phyloP scores from a whole-genome alignment of 1,139 yeast genomes.

The Insectozyma bohioensis region DNA sequence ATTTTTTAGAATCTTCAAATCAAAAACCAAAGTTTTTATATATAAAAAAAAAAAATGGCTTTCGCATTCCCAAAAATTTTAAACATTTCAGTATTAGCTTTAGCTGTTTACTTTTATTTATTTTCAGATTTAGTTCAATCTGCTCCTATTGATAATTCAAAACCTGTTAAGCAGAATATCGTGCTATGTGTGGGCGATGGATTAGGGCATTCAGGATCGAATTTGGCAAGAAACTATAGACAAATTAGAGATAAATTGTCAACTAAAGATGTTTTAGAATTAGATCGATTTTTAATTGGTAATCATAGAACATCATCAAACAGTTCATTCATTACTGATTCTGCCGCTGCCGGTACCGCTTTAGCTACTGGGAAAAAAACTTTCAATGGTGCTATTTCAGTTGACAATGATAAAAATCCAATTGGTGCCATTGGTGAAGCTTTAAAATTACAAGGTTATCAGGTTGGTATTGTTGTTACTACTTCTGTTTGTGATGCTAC shows the following conservation, averaged over 20 bases:
- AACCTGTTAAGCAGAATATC: slow-evolving; percentile 49
- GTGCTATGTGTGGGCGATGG: slow-evolving; percentile 89
- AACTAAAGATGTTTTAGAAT: slow-evolving; percentile 50
- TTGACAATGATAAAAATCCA: slow-evolving; percentile 57
- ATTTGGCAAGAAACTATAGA: slow-evolving; percentile 68
- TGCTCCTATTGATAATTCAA: slow-evolving; percentile 14
- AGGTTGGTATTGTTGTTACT: slow-evolving; percentile 85
- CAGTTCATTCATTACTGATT: slow-evolving; percentile 74
- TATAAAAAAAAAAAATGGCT: too few species aligned
- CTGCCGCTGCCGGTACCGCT: slow-evolving; percentile 95
- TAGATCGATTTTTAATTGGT: slow-evolving; percentile 74
- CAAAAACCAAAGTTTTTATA: too few species aligned
- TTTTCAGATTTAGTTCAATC: slow-evolving; percentile 10
- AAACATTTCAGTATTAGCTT: slow-evolving; percentile 10
- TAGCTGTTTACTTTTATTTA: slow-evolving; percentile 13
- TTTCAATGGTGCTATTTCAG: slow-evolving; percentile 87
- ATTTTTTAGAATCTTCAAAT: too few species aligned
- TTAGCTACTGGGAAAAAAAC: slow-evolving; percentile 76
- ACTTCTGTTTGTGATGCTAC: slow-evolving; percentile 76
- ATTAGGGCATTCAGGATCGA: slow-evolving; percentile 81
- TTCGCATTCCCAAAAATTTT: slow-evolving; percentile 12
- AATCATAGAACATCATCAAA: slow-evolving; percentile 76
- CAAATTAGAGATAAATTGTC: slow-evolving; percentile 51
- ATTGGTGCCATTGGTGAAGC: slow-evolving; percentile 87
- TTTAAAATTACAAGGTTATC: slow-evolving; percentile 70